Conservation (phyloP, 2,329 filamentous ascomycete genomes). For the Diaporthe sp. region DNA sequence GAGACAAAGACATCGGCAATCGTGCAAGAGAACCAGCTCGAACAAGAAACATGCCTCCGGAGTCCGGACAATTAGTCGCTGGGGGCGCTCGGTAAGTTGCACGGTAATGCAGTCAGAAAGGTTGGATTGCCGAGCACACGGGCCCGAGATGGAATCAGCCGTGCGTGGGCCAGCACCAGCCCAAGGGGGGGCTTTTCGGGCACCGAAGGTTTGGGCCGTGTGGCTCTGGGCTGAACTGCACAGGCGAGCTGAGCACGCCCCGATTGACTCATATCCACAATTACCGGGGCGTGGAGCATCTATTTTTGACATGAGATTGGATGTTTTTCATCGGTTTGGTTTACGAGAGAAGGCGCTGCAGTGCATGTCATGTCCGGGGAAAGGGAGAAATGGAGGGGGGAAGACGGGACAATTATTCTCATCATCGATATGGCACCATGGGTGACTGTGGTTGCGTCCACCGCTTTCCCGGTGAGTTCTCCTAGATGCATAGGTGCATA, state of each 20-base stretch:
- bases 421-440: not conserved
- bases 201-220: constrained; percentile 36
- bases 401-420: not conserved
- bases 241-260: constrained; percentile 1
- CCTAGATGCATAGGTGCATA: not conserved
- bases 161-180: constrained; percentile 12
- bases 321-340: not conserved
- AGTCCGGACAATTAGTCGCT: constrained; percentile 13
- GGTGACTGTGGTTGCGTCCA: not conserved
- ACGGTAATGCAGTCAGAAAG: constrained; percentile 4
- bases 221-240: constrained; percentile 8
- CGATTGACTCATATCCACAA: not conserved
- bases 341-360: not conserved
- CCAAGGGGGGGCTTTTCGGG: constrained; percentile 36
- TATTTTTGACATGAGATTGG: not conserved
- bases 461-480: too few species aligned
- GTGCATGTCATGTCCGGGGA: not conserved
- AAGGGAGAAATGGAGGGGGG: not conserved
- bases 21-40: not conserved
- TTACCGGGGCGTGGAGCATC: not conserved
- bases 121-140: constrained; percentile 32
- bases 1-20: not conserved
- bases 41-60: constrained; percentile 1
- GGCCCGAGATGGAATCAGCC: constrained; percentile 12
- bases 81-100: not conserved